These are phyloP conservation scores for Salix koriyanagi DNA, from an alignment of 345 rosid genomes.

Conservation along the genomic window DNA sequence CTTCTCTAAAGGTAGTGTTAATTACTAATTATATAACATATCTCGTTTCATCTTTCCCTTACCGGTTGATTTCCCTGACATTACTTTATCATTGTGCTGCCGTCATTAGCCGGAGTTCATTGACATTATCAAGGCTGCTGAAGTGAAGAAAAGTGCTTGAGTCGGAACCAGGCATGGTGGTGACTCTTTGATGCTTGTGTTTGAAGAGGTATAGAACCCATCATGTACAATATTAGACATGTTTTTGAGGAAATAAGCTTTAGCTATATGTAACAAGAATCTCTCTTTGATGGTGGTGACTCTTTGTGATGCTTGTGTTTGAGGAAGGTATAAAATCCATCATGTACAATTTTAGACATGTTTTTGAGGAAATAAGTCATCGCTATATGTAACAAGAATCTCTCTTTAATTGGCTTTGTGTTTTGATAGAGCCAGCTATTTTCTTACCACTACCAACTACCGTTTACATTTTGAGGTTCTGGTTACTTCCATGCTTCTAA, in stretches of 20 bases:
- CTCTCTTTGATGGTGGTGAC: background rate
- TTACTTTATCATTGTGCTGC: background rate
- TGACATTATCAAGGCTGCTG: conserved; percentile 54
- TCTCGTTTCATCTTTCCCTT: background rate
- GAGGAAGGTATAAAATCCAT: conserved; percentile 2
- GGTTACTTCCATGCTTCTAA: background rate
- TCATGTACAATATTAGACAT: conserved; percentile 1
- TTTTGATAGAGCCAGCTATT: conserved; percentile 4
- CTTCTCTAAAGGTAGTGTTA: conserved; percentile 62
- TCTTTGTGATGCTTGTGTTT: background rate
- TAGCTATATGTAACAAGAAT: background rate
- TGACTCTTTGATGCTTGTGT: background rate
- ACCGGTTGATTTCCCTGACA: background rate
- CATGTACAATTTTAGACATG: conserved; percentile 1
- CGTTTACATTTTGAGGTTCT: background rate
- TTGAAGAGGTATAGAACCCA: background rate
- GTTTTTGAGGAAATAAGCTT: conserved; percentile 22
- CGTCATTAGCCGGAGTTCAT: conserved; percentile 49
- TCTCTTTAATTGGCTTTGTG: background rate
- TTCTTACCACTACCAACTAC: background rate
- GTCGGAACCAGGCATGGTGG: background rate
- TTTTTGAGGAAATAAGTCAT: conserved; percentile 22
- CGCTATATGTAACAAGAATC: background rate
- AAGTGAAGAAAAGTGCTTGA: conserved; percentile 44
- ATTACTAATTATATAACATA: background rate